Base-by-base conservation (phyloP, 2,329 filamentous ascomycete genomes). In the Rosellinia necatrix region DNA sequence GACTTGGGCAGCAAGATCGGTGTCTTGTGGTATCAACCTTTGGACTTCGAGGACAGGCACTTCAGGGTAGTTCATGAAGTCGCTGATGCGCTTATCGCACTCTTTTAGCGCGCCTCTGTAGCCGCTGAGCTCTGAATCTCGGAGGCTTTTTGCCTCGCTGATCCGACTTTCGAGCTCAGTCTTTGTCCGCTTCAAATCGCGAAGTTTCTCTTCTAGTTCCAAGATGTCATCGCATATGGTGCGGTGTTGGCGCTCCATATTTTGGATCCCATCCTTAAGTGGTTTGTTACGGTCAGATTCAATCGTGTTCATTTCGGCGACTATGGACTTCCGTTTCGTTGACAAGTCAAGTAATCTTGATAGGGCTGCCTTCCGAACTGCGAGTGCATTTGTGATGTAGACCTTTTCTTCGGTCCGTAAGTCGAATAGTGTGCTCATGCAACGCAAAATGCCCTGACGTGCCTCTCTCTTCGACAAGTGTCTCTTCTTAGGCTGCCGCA, bases 121-220 rank as follows among this genome's bases (percentile, higher is more conserved):
- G 0, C 87, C 87, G 52, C 87, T 89, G 12, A 91, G 70, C n/a
- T 84, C 85, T 2, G 88, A 86, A 68, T 91, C 88, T 32, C 87
- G 77, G 50, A 80, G 79, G 63, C 87, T 91, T 60, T 81, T 80
- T 1, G 85, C 79, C 52, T 87, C 84, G 6, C 82, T 78, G 41
- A 90, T 83, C 65, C 83, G 79, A 2, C 79, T 78, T 58, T 81
- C 73, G 0, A 92, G 71, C 67, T 79, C 81, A n/a, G 79, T 75
- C 62, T 85, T 83, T 24, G 82, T 77, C 42, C 78, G 80, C 64
- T 84, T 84, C 73, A 91, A 77, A 3, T 78, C 78, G 21, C 78
- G 75, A 2, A 92, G 75, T 61, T 82, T 81, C 64, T 84, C 78
- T 69, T 92, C 88, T 27, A 90, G 75, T 46, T 83, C 79, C 8